These are phyloP conservation scores for Fomes fomentarius DNA, from an alignment of 1,284 basidiomycete species.

Conservation along the genomic window DNA sequence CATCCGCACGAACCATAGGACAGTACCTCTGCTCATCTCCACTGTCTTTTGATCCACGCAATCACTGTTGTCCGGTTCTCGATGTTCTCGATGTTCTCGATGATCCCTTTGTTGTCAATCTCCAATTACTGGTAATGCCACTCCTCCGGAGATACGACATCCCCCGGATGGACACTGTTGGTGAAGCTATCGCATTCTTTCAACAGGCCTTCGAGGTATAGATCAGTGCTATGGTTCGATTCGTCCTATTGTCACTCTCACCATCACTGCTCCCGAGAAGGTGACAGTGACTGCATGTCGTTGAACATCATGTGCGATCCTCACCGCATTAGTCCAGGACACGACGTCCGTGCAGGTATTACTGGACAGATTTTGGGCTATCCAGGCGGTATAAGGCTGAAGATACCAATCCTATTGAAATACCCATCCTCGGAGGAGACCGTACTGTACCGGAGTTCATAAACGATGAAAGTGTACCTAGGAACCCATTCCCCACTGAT, in stretches of 20 bases:
- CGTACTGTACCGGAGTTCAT: constrained; percentile 15
- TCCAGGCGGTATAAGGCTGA: too few species aligned
- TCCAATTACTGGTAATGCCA: constrained; percentile 26
- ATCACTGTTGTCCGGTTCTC: constrained; percentile 19
- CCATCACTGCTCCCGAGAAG: neutral
- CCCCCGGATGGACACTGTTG: constrained; percentile 22
- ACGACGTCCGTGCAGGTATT: too few species aligned
- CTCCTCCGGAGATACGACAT: constrained; percentile 20
- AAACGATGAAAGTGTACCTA: neutral
- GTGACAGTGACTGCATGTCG: constrained; percentile 42
- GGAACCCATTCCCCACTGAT: neutral
- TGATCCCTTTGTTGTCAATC: neutral
- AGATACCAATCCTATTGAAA: constrained; percentile 9
- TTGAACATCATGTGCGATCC: constrained; percentile 43
- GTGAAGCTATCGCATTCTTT: constrained; percentile 26
- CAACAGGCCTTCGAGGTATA: constrained; percentile 26
- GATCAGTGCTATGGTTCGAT: neutral
- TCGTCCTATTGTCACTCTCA: neutral
- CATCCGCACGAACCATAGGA: constrained; percentile 11
- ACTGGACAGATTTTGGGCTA: too few species aligned
- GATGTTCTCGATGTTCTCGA: neutral
- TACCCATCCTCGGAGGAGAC: constrained; percentile 9
- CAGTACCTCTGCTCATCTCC: constrained; percentile 1
- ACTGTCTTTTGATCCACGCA: neutral
- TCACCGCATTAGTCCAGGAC: constrained; percentile 4